Base-by-base conservation (phyloP, 495 filamentous ascomycete genomes). In the Penicillium salamii region DNA sequence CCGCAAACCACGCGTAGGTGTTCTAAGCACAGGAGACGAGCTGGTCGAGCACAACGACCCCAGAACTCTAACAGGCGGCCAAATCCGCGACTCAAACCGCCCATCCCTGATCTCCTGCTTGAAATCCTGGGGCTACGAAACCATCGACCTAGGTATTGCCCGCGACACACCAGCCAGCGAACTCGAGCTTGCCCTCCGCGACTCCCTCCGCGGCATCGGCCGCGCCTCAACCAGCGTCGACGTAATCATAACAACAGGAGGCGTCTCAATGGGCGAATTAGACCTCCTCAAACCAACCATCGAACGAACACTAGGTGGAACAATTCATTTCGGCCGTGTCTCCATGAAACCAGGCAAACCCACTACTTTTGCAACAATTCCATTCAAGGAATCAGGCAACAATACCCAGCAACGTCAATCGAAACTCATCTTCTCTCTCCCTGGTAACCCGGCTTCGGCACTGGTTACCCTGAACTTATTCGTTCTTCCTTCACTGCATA, bases 341-440 rank as follows among this genome's bases (percentile, higher is more conserved):
- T 80, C 85, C 21, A 97, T 99, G 93, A 97, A 97, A 71, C 93
- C 93, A 0, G 93, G 93, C 15, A 97, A 97, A 65, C 93, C 93
- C 3, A 96, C 91, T 8, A 97, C 95, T 2, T 99, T 97, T 58
- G 93, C 95, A 4, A 97, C 90, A 1, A 77, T 97, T 3, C 84
- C 88, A 2, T 71, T 78, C 61, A 82, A 81, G 36, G 49, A 66
- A 9, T 46, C 62, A 3, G 37, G 45, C 26, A 54, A 52, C 28
- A 19, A 41, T 40, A 18, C 43, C 7, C 84, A 86, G 60, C 68
- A 80, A 55, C 76, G 83, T 50, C 66, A 78, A 41, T 69, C 62
- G 8, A 90, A 87, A 63, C 78, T 87, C 39, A 82, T 97, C 49
- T 97, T 97, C 76, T 88, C 89, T 2, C 75, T 99, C 20, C 95